Evolutionary conservation across 371 early-diverging fungal genomes (phyloP), one percentile per base, ranked within the genome.

Genomic region (Apophysomyces sp.): DNA sequence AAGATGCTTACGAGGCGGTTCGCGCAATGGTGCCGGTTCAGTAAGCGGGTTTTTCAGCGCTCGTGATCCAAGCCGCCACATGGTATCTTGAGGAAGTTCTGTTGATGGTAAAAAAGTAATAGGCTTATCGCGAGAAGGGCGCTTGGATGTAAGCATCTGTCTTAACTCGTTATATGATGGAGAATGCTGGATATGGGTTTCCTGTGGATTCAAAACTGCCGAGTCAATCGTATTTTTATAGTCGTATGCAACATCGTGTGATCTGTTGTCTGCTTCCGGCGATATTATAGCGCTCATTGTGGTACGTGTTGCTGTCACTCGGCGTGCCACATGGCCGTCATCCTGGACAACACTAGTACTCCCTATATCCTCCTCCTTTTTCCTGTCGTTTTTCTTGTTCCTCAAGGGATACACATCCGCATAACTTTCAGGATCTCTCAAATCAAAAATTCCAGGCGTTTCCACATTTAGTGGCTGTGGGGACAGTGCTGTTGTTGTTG

Each of bases 1-100:
- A 18, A 94, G 69, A 57, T 90, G 87, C 58, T 72, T 74, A 39
- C 93, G 85, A 1, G 82, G 84, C 24, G 79, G 68, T 3, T 40
- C 58, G 12, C 60, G 66, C 27, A 68, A 40, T 32, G 64, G 57
- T 30, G 64, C 56, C 7, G 65, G 62, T 53, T 53, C 58, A 15
- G 58, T 13, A 15, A 16, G 39, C 15, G 26, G 4, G 27, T 15
- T 40, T 37, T 18, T 37, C 16, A 15, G 15, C 13, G 13, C 37
- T 21, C 16, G 57, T 15, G 30, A 51, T 26, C 16, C 7, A 7
- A 32, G 34, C 0, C 27, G 54, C 27, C 28, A 32, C 9, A 55
- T 24, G 28, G 37, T 49, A 26, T 58, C 40, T 13, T 21, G 51
- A 21, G 6, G 26, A 26, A 36, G 3, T 18, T 28, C 11, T 15